Evolutionary conservation across 192 early-diverging fungal species (phyloP), one percentile per base, ranked within the genome.

Genomic region (Coemansia sp.): DNA sequence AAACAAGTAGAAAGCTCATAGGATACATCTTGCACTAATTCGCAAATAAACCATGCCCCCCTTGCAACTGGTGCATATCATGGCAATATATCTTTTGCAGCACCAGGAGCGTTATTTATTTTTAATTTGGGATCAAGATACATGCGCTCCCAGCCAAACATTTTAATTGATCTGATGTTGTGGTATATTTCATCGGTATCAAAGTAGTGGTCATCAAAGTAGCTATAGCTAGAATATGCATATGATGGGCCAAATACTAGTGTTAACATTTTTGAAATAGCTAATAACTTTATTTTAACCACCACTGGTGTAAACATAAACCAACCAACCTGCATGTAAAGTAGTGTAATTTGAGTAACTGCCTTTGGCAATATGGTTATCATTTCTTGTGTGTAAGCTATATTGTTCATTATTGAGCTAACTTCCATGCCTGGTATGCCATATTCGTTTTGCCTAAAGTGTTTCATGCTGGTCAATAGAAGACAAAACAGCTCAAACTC

Each of bases 401-500:
- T 16, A 49, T 10, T 11, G 9, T 49, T 2, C 12, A 49, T 49
- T 49, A 49, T 26, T 26, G 26, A 26, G 26, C 3, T 26, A 26
- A 26, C 26, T 26, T 26, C 1, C 9, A 5, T 0, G 3, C 12
- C 6, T 15, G 9, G 47, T 11, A 49, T 16, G 3, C 3, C 26
- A 26, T 26, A 26, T 26, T 26, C 3, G 26, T 26, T 26, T 26
- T 26, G 26, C 26, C 47, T 16, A 49, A 16, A 49, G n/a, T 49
- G 47, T 5, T 15, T 11, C 47, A n/a, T 70, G 44, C 50, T 56
- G 1, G 23, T 10, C 18, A 79, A 54, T 12, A 71, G 77, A n/a
- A 74, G 39, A 0, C 68, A 53, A 16, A 74, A 70, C 3, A 79
- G 53, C 56, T 79, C 71, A 16, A 79, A 61, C 32, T 70, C 49